phyloP scores from a whole-genome alignment of 345 rosid species.

The rapeseed (Brassica napus) region DNA sequence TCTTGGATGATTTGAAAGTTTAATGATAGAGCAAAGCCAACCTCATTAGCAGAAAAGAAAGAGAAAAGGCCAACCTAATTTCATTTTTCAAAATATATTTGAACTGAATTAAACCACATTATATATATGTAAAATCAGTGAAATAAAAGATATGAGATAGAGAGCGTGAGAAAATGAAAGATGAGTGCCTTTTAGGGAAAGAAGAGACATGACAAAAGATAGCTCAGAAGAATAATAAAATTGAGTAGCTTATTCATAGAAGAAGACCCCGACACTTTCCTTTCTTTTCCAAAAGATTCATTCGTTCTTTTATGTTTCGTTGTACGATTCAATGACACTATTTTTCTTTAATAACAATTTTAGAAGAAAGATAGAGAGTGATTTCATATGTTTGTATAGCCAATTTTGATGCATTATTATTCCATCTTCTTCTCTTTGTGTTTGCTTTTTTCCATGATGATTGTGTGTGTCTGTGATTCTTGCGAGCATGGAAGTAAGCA shows the following conservation, averaged over 20 bases:
- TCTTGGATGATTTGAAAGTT: not conserved
- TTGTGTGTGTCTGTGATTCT: slow-evolving; percentile 32
- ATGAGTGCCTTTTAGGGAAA: slow-evolving; percentile 31
- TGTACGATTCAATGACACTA: slow-evolving; percentile 28
- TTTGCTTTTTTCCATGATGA: slow-evolving; percentile 31
- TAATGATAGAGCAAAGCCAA: not conserved
- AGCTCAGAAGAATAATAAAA: slow-evolving; percentile 1
- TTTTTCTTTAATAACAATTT: slow-evolving; percentile 25
- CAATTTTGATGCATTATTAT: slow-evolving; percentile 33
- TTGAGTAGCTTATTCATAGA: slow-evolving; percentile 36
- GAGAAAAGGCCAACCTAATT: not conserved
- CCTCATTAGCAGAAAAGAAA: not conserved
- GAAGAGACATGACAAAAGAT: slow-evolving; percentile 28
- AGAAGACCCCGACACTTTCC: slow-evolving; percentile 37
- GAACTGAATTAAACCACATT: not conserved
- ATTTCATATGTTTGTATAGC: slow-evolving; percentile 2
- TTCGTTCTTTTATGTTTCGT: slow-evolving; percentile 35
- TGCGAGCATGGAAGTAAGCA: slow-evolving; percentile 40
- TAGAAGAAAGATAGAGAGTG: slow-evolving; percentile 3
- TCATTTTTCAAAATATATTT: not conserved
- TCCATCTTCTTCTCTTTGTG: slow-evolving; percentile 19
- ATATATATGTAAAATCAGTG: not conserved
- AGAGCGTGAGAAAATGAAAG: slow-evolving; percentile 35
- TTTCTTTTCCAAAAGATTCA: slow-evolving; percentile 33
- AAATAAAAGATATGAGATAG: slow-evolving; percentile 1